Evolutionary conservation across 2,329 filamentous ascomycete genomes (phyloP), one percentile per base, ranked within the genome.

Genomic region (Claviceps humidiphila): DNA sequence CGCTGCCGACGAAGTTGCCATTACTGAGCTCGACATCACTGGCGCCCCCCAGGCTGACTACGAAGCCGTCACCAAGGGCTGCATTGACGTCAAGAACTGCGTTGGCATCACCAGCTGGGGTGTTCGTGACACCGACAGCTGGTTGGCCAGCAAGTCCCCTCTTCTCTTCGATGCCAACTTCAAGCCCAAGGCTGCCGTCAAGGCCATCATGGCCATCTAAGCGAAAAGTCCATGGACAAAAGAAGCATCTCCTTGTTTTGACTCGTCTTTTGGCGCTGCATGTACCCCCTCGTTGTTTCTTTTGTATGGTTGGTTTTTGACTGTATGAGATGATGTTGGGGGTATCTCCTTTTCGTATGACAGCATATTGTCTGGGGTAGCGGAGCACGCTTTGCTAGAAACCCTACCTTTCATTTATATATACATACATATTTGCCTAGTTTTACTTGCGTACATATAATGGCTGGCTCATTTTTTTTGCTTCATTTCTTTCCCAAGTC

Each of bases 11-110:
- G 80, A 85, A 60, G 74, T 83, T 37, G 81, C 82, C 5, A 72
- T 85, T 48, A 85, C 82, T 1, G 82, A 85, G 68, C 72, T 85
- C 22, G 84, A 88, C 60, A 85, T 88, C 59, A 74, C 75, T 49
- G 69, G 70, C 20, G 80, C 78, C 7, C 68, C 74, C 17, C 58
- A 73, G 4, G 65, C 66, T 20, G 82, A 85, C 63, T 86, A 83
- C 59, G 65, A 74, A n/a, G 72, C 74, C 43, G 73, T 79, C 22
- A 71, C 73, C 55, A 72, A 77, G 47, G 81, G 76, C 6, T 87
- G 83, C 59, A 62, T 83, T 37, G 66, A 73, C 20, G 68, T 80
- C 47, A 54, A 69, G 6, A 78, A 80, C 62, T 86, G 82, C 61
- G 74, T 84, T 3, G 81, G 81, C 49, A 77, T 86, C 55, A 85